A percentile compares a stretch with the other conserved stretches of the same genome.
These are phyloP conservation scores for Cucurbitaria berberidis DNA, from an alignment of 2,329 filamentous ascomycete genomes.

Conservation along the genomic window DNA sequence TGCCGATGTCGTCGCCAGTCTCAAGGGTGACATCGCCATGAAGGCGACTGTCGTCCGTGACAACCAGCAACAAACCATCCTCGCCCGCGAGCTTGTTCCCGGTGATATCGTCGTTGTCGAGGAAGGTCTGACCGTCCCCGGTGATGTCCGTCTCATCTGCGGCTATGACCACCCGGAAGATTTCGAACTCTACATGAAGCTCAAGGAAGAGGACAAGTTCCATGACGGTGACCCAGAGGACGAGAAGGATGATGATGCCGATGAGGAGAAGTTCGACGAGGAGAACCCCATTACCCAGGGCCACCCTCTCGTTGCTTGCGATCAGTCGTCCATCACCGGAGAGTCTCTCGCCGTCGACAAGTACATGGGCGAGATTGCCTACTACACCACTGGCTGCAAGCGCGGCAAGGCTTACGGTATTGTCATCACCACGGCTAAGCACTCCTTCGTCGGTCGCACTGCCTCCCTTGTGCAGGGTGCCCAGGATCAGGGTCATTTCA, in stretches of 20 bases:
- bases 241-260: slow-evolving; percentile 65
- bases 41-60: slow-evolving; percentile 71
- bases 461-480: slow-evolving; percentile 76
- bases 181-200: slow-evolving; percentile 70
- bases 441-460: slow-evolving; percentile 79
- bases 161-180: slow-evolving; percentile 72
- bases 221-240: slow-evolving; percentile 65
- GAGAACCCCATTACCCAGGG: slow-evolving; percentile 62
- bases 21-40: slow-evolving; percentile 82
- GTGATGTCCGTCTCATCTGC: slow-evolving; percentile 74
- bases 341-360: slow-evolving; percentile 80
- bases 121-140: slow-evolving; percentile 74
- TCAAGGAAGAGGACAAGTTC: slow-evolving; percentile 60
- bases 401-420: slow-evolving; percentile 77
- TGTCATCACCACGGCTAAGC: slow-evolving; percentile 69
- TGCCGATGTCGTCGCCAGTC: slow-evolving; percentile 68
- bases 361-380: slow-evolving; percentile 77
- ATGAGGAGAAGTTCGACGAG: slow-evolving; percentile 65
- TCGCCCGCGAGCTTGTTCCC: slow-evolving; percentile 75
- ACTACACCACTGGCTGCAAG: slow-evolving; percentile 84
- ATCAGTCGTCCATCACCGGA: slow-evolving; percentile 82
- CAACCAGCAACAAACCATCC: slow-evolving; percentile 70
- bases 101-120: slow-evolving; percentile 78
- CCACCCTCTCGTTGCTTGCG: slow-evolving; percentile 71
- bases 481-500: slow-evolving; percentile 69